Evolutionary conservation across 106 monocot genomes (phyloP), one percentile per base, ranked within the genome.

Genomic region (Allium fistulosum): DNA sequence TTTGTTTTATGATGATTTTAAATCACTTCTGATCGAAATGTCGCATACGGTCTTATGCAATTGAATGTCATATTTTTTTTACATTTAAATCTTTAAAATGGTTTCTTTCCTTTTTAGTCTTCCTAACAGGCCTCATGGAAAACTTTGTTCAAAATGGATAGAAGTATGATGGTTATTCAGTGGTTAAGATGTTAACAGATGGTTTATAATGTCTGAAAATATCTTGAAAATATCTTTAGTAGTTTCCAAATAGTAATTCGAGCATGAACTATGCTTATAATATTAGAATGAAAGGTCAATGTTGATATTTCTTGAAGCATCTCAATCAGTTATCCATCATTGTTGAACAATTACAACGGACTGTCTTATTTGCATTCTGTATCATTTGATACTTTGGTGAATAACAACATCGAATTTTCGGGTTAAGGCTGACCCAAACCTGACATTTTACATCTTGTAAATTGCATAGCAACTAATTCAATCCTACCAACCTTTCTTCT

Each of bases 361-460:
- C 37, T 37, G 37, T 37, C 37, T 37, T 37, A 37, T 37, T 37
- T 37, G 37, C 37, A 37, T 28, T 48, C 47, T n/a, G 9, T 64
- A 64, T 8, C 8, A 48, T 64, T 47, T 48, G 6, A 15, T 13
- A 48, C 37, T 64, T 46, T 48, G 51, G 22, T 68, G 37, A 17
- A 55, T 6, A 26, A 51, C 17, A 9, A 68, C 26, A 26, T 2
- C 7, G 26, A 37, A 37, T 27, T 15, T n/a, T 53, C 60, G 59
- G 68, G 68, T 68, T 68, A 55, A 68, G 68, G 68, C 68, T 55
- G 68, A 68, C 68, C 68, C 68, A 56, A 69, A 57, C 69, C 69
- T 69, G 69, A 46, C 12, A 68, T 68, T 27, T 17, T 62, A 10
- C 17, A 62, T 26, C 28, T 45, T 22, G 49, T 11, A 10, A 62